Base-by-base conservation (phyloP, 768 basidiomycete genomes). In the Tylopilus rubrobrunneus region DNA sequence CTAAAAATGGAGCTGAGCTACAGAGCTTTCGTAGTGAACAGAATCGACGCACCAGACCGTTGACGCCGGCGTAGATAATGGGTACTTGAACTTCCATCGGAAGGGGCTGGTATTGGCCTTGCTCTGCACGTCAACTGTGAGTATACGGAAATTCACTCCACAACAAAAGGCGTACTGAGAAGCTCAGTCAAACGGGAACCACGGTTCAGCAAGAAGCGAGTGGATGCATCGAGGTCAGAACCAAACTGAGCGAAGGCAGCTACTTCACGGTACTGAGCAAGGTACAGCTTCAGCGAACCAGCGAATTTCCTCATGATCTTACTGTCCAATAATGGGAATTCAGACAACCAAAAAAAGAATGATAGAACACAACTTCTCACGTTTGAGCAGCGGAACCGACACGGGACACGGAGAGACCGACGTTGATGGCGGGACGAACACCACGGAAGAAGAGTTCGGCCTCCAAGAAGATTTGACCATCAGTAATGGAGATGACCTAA, bases 251-350 rank as follows among this genome's bases (percentile, higher is more conserved):
- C 94, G 70, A 96, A 97, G 62, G 94, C 94, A 62, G 97, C 97
- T 63, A 99, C 97, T 83, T 99, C 97, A 88, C 97, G 95, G 81
- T 98, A 99, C 74, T 99, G 97, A 29, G 97, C 97, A 62, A 99
- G 92, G 85, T 99, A 99, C 45, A 99, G 85, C 80, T 98, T 98
- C 65, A 98, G 86, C 51, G 97, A 98, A 82, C 97, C 97, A 66
- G 97, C 97, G 66, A 98, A 98, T 80, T 98, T 95, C 89, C 98
- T 99, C 97, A 99, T 98, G 78, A 98, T 93, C 78, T 95, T 93
- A 63, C 87, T 90, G 59, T 61, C 49, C 50, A 58, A 52, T 34
- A 49, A n/a, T 44, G 42, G 11, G 5, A 7, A 7, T 3, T 52
- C 5, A 60, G 34, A 41, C 28, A 29, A 52, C 23, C n/a, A 34